Base-by-base conservation (phyloP, 169 alveolate genomes). In the Plasmodium gallinaceum region DNA sequence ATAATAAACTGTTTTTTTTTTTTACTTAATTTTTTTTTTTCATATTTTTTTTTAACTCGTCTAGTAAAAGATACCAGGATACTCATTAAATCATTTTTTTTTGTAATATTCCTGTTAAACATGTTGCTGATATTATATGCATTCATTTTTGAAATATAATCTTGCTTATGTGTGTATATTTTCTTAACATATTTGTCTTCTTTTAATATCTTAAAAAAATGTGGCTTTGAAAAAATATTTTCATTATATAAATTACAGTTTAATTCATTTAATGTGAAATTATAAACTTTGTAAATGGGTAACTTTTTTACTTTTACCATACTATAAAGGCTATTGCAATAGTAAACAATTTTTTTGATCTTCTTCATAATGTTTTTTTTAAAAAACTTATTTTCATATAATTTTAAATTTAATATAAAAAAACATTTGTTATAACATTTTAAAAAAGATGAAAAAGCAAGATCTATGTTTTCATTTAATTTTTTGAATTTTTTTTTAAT, bases 361-460 rank as follows among this genome's bases (percentile, higher is more conserved):
- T 57, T 42, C 32, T 43, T 68, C 60, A 60, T 37, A 42, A 83
- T 48, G 5, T 39, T 83, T 68, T 57, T 57, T 37, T 62, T 68
- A 20, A 83, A 54, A 32, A 68, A 32, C 1, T 32, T 46, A 45
- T 68, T 66, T 52, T 83, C 66, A 46, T 52, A 45, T 16, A 83
- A 26, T 8, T 32, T 60, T 32, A 83, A 62, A 32, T 83, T 83
- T 69, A 83, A 18, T 24, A 83, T 45, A 4, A 83, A 32, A 54
- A 54, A 54, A 7, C 91, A 83, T 42, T 83, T 83, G 66, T 68
- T 22, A 48, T 68, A 83, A 14, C 91, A 83, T 68, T 83, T 83
- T 62, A 83, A 66, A 83, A 83, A 83, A 2, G 91, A 83, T 7
- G 73, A 66, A 66, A 83, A 83, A 32, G 85, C 58, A 10, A 83